Evolutionary conservation across 179 eudicot species (phyloP).

Genomic region (Beta macrorhiza): DNA sequence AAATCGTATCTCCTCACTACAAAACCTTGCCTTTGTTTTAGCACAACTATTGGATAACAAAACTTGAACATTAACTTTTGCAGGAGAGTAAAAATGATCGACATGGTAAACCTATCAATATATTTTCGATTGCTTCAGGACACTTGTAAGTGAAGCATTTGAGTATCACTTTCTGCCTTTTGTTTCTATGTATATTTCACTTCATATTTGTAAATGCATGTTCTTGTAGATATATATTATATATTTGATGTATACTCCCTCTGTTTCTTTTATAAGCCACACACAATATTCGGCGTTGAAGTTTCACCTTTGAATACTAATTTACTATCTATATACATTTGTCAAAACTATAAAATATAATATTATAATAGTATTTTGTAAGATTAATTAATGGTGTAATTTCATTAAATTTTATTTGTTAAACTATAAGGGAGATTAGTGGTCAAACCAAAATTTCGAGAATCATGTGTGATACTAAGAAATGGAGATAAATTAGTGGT

Average conservation of each 20-base stretch:
- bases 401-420: too few species aligned
- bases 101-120: conserved; percentile 75
- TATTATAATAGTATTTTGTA: too few species aligned
- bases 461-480: too few species aligned
- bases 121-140: conserved; percentile 95
- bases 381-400: too few species aligned
- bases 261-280: too few species aligned
- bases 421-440: too few species aligned
- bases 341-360: too few species aligned
- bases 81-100: conserved; percentile 54
- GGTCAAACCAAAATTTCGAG: too few species aligned
- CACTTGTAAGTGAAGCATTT: conserved; percentile 69
- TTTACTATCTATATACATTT: too few species aligned
- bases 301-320: too few species aligned
- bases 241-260: neutral
- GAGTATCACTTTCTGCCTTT: neutral
- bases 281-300: too few species aligned
- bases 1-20: neutral
- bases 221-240: neutral
- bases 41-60: conserved; percentile 9
- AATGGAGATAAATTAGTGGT: too few species aligned
- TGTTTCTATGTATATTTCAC: conserved; percentile 8
- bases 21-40: conserved; percentile 3
- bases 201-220: conserved; percentile 2
- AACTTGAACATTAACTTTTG: conserved; percentile 30